Conservation (phyloP, 106 monocot genomes). For the Dendrobium chrysotoxum region DNA sequence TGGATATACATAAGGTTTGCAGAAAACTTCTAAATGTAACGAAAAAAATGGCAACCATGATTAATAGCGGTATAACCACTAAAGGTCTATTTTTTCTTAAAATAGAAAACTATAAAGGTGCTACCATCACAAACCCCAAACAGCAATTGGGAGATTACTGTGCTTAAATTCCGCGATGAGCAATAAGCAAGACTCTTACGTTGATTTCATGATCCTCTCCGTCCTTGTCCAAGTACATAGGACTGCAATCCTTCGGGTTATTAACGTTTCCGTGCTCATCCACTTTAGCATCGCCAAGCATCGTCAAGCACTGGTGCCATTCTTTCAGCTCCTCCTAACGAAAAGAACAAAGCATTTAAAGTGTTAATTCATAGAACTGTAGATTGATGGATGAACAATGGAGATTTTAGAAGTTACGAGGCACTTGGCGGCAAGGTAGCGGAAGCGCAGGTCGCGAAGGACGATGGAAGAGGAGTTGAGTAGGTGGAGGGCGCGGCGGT, state of each 20-base stretch:
- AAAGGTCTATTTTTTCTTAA: not conserved
- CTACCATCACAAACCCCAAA: not conserved
- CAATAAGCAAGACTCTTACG: conserved; percentile 19
- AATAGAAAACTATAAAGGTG: not conserved
- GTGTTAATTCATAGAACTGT: not conserved
- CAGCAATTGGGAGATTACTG: not conserved
- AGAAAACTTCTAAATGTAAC: not conserved
- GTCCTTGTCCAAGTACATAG: conserved; percentile 65
- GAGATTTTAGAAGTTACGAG: conserved; percentile 30
- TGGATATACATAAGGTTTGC: not conserved
- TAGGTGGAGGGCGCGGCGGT: conserved; percentile 87
- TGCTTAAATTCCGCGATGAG: not conserved
- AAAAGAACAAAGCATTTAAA: not conserved
- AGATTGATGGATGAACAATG: not conserved
- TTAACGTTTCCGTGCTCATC: conserved; percentile 61
- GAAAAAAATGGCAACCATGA: not conserved
- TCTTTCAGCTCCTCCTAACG: conserved; percentile 56
- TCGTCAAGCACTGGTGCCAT: conserved; percentile 70
- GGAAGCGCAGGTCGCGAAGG: conserved; percentile 81
- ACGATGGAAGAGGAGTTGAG: conserved; percentile 74
- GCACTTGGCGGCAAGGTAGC: conserved; percentile 98
- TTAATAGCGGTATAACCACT: not conserved
- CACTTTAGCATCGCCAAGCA: conserved; percentile 69
- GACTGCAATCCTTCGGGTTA: conserved; percentile 24
- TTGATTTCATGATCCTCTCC: conserved; percentile 72